Evolutionary conservation across 2,329 filamentous ascomycete genomes (phyloP), one percentile per base, ranked within the genome.

Genomic region (Sclerotiophoma versabilis): DNA sequence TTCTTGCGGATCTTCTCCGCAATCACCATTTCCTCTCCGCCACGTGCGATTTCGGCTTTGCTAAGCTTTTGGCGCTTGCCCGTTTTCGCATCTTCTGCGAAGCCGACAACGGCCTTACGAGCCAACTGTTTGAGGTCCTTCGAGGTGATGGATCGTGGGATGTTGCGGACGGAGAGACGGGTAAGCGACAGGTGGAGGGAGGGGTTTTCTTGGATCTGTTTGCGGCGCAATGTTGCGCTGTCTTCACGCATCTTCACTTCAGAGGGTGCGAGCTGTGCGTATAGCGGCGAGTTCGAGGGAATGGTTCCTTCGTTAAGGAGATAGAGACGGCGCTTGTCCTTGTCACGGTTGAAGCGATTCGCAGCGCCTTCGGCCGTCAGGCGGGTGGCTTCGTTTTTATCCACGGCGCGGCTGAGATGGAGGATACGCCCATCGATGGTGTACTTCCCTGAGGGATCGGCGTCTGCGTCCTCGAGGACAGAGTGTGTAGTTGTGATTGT

Each of bases 101-200:
- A 99, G 0, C 92, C 93, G 42, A 98, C 95, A 11, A 97, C 86
- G n/a, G 91, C 95, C 74, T 95, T 86, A 61, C 95, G 87, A 10
- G 95, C 95, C 38, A 99, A 84, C 34, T 91, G 88, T 75, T 99
- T 99, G 44, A 99, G 83, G 48, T 91, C 90, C 75, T 96, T 98
- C 20, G 91, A 90, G 20, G 84, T 88, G 60, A 97, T 82, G 70
- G 88, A 87, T 59, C 90, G 87, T 2, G 95, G 95, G 5, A 99
- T 83, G 72, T 99, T 99, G 64, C 95, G 91, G 50, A 99, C 80
- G 1, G 93, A 93, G 26, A 99, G 85, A 67, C 95, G 90, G 7
- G 92, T 96, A 45, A 99, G 81, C 74, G 90, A 95, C 47, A 99
- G 77, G 75, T 97, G 91, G 27, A 99, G 81, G 42, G 87, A 89